Base-by-base conservation (phyloP, 345 rosid species). In the Euphorbia tirucalli region DNA sequence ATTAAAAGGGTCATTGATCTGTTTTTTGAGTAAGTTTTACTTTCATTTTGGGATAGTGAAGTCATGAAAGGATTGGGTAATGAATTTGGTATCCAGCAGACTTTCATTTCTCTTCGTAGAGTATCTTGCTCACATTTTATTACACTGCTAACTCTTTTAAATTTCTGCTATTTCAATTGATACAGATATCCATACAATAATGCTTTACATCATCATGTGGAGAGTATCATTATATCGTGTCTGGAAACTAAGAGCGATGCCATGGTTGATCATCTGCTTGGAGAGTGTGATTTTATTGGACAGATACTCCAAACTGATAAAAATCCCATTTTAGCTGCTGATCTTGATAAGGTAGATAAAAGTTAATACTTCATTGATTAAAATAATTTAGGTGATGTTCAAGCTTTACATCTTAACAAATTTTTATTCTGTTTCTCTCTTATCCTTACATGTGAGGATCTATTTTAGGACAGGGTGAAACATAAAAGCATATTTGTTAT, bases 151-250 rank as follows among this genome's bases (percentile, higher is more conserved):
- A 57, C 60, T 59, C 11, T 60, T 25, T n/a, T 28, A 21, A 62
- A 68, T 55, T 61, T 73, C 59, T 76, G 59, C 54, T 79, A 5
- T 73, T 74, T 56, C 62, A 63, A 73, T 71, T 74, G 56, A 41
- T 84, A 78, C 82, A 96, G 99, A 91, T 96, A 96, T 73, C 99
- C 97, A 2, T 96, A 77, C 85, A 96, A 93, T 76, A 96, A 96
- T 75, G 96, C 96, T 25, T 74, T 96, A 81, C 99, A 96, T 82
- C 98, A 93, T 84, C 98, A 93, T 65, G 95, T 91, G 52, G 99
- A 95, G 82, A 96, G 90, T 78, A 87, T 93, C 66, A 77, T 93
- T 73, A 71, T 84, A 54, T 90, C 96, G 21, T 96, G 99, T 80
- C 77, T 91, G 85, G 97, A 93, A 78, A 88, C 84, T 72, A 93